A percentile compares a stretch with the other conserved stretches of the same genome.
phyloP scores from a whole-genome alignment of 352 stramenopile genomes.

The Globisporangium barbulae region DNA sequence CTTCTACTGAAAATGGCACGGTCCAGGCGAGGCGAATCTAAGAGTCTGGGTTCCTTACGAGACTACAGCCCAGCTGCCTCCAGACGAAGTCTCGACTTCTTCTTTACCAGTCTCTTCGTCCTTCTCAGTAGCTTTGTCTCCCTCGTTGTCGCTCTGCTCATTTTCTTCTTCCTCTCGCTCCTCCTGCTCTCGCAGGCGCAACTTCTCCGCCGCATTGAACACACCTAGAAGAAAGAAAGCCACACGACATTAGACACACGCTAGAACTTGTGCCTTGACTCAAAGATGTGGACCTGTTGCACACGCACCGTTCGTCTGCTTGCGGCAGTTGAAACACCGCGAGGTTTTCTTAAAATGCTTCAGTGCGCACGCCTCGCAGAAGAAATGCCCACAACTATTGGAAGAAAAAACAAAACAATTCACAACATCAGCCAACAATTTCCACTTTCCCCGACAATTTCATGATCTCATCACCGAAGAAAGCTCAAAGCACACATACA shows the following conservation, averaged over 20 bases:
- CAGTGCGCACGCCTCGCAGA: constrained; percentile 93
- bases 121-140: constrained; percentile 3
- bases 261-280: neutral
- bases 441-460: neutral
- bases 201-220: constrained; percentile 88
- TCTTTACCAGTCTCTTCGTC: neutral
- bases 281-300: neutral
- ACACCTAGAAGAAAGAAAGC: constrained; percentile 36
- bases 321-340: constrained; percentile 93
- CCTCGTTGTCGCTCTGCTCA: constrained; percentile 6
- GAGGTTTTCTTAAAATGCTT: constrained; percentile 80
- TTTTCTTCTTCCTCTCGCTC: constrained; percentile 19
- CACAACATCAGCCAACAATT: neutral
- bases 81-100: neutral
- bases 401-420: neutral
- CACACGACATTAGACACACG: neutral
- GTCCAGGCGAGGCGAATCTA: no score
- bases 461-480: neutral
- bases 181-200: constrained; percentile 49
- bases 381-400: constrained; percentile 93
- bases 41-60: neutral
- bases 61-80: constrained; percentile 18
- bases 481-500: constrained; percentile 26
- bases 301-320: constrained; percentile 87
- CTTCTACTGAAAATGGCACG: no score